A percentile compares a stretch with the other conserved stretches of the same genome.
These are phyloP conservation scores for Shiraia sp. DNA, from an alignment of 2,329 filamentous ascomycete species.

Conservation along the genomic window DNA sequence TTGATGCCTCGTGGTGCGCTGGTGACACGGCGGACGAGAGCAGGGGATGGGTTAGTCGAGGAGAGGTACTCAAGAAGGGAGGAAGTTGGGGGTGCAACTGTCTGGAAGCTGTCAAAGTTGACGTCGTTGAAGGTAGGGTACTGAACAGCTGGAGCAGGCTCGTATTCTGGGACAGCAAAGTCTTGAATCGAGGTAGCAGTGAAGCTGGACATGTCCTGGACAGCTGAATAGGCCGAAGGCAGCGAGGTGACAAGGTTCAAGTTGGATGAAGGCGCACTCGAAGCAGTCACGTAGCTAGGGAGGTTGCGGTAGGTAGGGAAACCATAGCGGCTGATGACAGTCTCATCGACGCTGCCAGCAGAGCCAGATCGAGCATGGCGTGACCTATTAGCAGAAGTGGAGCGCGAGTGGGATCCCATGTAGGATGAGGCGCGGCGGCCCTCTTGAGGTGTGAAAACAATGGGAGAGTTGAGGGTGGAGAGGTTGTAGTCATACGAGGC, in stretches of 20 bases:
- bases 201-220: slow-evolving; percentile 40
- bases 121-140: slow-evolving; percentile 49
- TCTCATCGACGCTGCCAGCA: slow-evolving; percentile 68
- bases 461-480: slow-evolving; percentile 66
- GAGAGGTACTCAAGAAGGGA: slow-evolving; percentile 80
- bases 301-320: slow-evolving; percentile 85
- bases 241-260: slow-evolving; percentile 47
- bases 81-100: slow-evolving; percentile 54
- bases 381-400: slow-evolving; percentile 62
- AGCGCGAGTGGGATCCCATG: slow-evolving; percentile 52
- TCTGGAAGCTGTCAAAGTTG: slow-evolving; percentile 43
- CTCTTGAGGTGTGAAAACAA: slow-evolving; percentile 51
- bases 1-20: slow-evolving; percentile 69
- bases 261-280: slow-evolving; percentile 36
- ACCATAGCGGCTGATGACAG: slow-evolving; percentile 69
- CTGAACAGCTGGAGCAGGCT: slow-evolving; percentile 47
- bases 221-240: slow-evolving; percentile 38
- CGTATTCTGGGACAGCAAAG: slow-evolving; percentile 42
- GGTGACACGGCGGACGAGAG: slow-evolving; percentile 78
- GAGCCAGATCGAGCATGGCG: slow-evolving; percentile 62
- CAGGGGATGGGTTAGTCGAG: slow-evolving; percentile 76
- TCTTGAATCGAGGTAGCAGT: slow-evolving; percentile 35
- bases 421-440: slow-evolving; percentile 41
- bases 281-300: slow-evolving; percentile 59
- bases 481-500: slow-evolving; percentile 47